Base-by-base conservation (phyloP, 768 basidiomycete species). In the Trichaptum fuscoviolaceum region DNA sequence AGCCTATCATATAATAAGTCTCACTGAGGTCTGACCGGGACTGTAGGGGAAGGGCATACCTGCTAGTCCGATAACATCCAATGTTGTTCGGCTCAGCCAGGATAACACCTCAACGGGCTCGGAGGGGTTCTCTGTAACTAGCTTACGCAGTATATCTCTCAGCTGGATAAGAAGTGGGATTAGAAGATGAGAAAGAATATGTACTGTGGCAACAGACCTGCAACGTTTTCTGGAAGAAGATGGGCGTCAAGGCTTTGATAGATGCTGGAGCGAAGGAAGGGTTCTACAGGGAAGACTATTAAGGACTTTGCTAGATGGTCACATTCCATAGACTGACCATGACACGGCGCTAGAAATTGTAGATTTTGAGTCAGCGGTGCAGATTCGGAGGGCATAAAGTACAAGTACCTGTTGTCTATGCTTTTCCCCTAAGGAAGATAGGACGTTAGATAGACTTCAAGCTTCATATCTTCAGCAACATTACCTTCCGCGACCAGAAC, bases 221-320 rank as follows among this genome's bases (percentile, higher is more conserved):
- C 0, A 81, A 69, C 0, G 88, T 76, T 71, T 88, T 89, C 1
- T 82, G 80, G 4, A 86, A 69, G 67, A 90, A 36, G 30, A 24
- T 64, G 35, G 27, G 26, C 36, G 57, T 67, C 36, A 64, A 67
- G 62, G 30, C 62, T 64, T 24, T 20, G 57, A 35, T 34, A 63
- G 18, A 67, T 34, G 23, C 63, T 15, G 60, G 35, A 17, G 62
- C 35, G 15, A 66, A 35, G 58, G 59, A 34, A 23, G 59, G 65
- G 34, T 89, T 90, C 88, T 81, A 12, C 20, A 30, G 61, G 63
- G 63, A 63, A 26, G 67, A 68, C n/a, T 0, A 64, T 65, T 62
- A 30, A 57, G 52, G 35, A 25, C 24, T 52, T 52, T 15, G 15
- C 2, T 64, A 27, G 18, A 52, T 17, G 35, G 2, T 42, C 5